phyloP scores from a whole-genome alignment of 306 rosid species.

The Datisca glomerata region DNA sequence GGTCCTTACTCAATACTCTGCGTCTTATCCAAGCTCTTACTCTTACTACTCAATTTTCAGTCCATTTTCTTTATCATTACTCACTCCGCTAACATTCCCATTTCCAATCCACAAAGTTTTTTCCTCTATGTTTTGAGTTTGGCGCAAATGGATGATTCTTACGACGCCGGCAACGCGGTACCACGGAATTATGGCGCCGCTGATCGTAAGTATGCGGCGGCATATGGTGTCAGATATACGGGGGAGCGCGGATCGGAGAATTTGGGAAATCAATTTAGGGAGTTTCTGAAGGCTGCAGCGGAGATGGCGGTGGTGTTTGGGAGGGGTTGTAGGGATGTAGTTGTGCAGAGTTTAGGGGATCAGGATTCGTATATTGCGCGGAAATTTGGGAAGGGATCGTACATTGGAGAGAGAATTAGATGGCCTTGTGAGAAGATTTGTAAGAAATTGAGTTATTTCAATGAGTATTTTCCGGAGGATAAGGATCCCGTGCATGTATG shows the following conservation, averaged over 20 bases:
- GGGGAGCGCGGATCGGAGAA: constrained; percentile 25
- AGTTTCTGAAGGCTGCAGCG: constrained; percentile 61
- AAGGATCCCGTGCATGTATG: constrained; percentile 75
- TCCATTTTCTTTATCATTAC: too few relatives aligned
- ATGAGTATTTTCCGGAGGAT: constrained; percentile 69
- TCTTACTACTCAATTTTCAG: not conserved
- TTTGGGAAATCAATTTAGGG: constrained; percentile 35
- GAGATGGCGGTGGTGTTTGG: constrained; percentile 78
- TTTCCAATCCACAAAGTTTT: too few relatives aligned
- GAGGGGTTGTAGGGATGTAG: constrained; percentile 84
- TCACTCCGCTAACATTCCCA: too few relatives aligned
- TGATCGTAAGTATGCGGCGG: not conserved
- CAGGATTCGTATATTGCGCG: constrained; percentile 39
- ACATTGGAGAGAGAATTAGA: constrained; percentile 25
- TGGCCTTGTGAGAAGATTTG: constrained; percentile 28
- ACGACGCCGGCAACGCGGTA: not conserved
- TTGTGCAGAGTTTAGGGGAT: constrained; percentile 57
- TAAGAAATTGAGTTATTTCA: constrained; percentile 38
- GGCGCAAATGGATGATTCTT: not conserved
- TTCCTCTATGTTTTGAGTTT: not conserved
- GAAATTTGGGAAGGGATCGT: constrained; percentile 46
- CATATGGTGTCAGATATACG: constrained; percentile 8
- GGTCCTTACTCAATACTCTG: not conserved
- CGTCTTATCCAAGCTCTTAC: constrained; percentile 14
- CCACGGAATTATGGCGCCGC: not conserved